Conservation (phyloP, 805 yeast genomes). For the Pichia paraexigua region DNA sequence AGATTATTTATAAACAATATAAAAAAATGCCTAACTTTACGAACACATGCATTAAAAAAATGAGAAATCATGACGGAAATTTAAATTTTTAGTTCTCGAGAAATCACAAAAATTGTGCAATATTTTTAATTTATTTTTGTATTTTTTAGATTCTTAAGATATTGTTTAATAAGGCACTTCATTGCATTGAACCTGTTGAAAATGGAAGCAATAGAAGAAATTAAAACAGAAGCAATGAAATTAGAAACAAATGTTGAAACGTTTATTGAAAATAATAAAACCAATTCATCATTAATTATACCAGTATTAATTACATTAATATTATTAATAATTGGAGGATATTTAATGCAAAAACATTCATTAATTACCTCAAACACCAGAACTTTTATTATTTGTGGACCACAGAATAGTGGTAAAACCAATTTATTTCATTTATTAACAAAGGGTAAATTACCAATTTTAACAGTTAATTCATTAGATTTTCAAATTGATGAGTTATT, state of each 20-base stretch:
- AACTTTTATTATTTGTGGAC: slow-evolving; percentile 18
- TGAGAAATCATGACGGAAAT: background rate
- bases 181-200: background rate
- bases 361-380: slow-evolving; percentile 10
- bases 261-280: background rate
- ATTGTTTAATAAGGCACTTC: no score
- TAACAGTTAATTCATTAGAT: slow-evolving; percentile 45
- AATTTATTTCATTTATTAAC: slow-evolving; percentile 17
- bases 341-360: slow-evolving; percentile 8
- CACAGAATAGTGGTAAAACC: slow-evolving; percentile 19
- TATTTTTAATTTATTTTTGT: no score
- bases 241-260: slow-evolving; percentile 1
- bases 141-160: no score
- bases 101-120: slow-evolving; percentile 5
- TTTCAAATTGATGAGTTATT: slow-evolving; percentile 32
- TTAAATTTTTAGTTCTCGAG: background rate
- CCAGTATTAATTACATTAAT: slow-evolving; percentile 10
- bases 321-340: slow-evolving; percentile 8
- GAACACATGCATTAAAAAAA: no score
- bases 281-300: slow-evolving; percentile 1
- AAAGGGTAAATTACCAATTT: slow-evolving; percentile 13
- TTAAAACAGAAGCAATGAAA: background rate
- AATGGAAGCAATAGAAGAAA: slow-evolving; percentile 7
- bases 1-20: no score
- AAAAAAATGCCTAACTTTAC: no score